Percentiles rank a stretch among this genome's conserved stretches.
phyloP scores from a whole-genome alignment of 2,329 filamentous ascomycete genomes.

The Tolypocladium cylindrosporum region DNA sequence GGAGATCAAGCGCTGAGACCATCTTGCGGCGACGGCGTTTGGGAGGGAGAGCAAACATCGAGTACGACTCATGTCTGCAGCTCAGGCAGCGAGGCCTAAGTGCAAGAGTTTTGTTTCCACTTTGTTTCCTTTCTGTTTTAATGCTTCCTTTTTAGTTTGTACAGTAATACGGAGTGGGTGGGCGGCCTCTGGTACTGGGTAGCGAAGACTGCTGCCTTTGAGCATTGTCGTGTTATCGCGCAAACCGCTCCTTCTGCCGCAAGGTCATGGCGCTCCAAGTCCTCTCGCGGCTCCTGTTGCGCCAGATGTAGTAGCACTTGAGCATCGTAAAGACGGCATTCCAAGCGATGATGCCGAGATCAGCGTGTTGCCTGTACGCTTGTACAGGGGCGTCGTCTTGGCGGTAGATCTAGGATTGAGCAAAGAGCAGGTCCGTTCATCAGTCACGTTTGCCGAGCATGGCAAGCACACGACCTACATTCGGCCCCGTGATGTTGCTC shows the following conservation, averaged over 20 bases:
- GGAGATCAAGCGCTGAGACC: slow-evolving; percentile 8
- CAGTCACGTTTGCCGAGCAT: neutral
- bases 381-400: slow-evolving; percentile 18
- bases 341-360: slow-evolving; percentile 36
- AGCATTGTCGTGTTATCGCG: slow-evolving; percentile 16
- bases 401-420: slow-evolving; percentile 26
- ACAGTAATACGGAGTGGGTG: neutral
- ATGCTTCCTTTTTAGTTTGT: neutral
- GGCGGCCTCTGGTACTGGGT: neutral
- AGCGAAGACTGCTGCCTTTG: neutral
- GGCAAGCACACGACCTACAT: neutral
- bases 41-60: neutral
- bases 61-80: neutral
- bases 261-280: slow-evolving; percentile 37
- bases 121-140: neutral
- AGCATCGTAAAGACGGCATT: slow-evolving; percentile 38
- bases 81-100: neutral
- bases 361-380: slow-evolving; percentile 35
- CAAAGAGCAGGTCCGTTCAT: neutral
- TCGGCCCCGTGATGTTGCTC: slow-evolving; percentile 16
- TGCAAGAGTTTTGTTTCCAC: neutral
- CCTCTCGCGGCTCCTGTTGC: slow-evolving; percentile 33
- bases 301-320: slow-evolving; percentile 41
- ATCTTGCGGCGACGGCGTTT: slow-evolving; percentile 6
- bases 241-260: slow-evolving; percentile 29